A percentile compares a stretch with the other conserved stretches of the same genome.
Conservation (phyloP, 2,329 filamentous ascomycete species). For the Chaetomium globosum region DNA sequence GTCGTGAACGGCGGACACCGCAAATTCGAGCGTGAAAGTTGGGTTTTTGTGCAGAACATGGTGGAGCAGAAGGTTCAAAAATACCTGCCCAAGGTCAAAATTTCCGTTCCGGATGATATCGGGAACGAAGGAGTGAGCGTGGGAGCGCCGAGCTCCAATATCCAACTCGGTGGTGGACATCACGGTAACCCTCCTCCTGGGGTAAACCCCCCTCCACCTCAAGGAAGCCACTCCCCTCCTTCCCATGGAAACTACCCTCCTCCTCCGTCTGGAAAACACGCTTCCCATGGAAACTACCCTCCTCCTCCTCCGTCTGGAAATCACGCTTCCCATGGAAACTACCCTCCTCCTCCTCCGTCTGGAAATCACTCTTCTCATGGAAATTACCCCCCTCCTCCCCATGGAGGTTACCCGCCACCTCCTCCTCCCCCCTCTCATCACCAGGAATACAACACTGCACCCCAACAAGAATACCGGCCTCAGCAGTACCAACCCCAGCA, state of each 20-base stretch:
- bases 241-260: slow-evolving; percentile 14
- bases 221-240: no score
- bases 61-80: slow-evolving; percentile 52
- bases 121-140: slow-evolving; percentile 52
- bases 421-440: slow-evolving; percentile 35
- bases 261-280: not conserved
- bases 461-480: slow-evolving; percentile 32
- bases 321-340: not conserved
- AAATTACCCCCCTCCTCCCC: not conserved
- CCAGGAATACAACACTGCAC: slow-evolving; percentile 38
- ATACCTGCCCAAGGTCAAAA: slow-evolving; percentile 51
- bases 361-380: no score
- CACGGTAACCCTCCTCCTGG: slow-evolving; percentile 26
- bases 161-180: slow-evolving; percentile 42
- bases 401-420: slow-evolving; percentile 26
- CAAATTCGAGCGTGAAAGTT: slow-evolving; percentile 51
- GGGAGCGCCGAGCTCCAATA: slow-evolving; percentile 42
- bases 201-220: not conserved
- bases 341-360: slow-evolving; percentile 28
- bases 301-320: slow-evolving; percentile 30
- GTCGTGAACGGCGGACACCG: slow-evolving; percentile 52
- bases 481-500: slow-evolving; percentile 31
- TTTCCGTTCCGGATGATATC: slow-evolving; percentile 51
- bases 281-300: not conserved
- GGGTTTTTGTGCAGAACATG: slow-evolving; percentile 51